Base-by-base conservation (phyloP, 164 flowering plant species). In the Berberis thunbergii region DNA sequence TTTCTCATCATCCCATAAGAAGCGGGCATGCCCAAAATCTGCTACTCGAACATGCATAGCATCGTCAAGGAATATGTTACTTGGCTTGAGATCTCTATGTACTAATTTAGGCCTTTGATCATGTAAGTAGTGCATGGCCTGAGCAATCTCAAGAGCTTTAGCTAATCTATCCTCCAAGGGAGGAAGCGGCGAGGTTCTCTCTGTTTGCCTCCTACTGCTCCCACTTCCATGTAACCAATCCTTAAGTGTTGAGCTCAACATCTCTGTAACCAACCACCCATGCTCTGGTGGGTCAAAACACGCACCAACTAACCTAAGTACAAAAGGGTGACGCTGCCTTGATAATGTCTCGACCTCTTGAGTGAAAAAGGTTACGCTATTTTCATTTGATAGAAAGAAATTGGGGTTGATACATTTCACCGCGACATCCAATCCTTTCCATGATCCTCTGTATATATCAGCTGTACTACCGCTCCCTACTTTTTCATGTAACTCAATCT, bases 51-150 rank as follows among this genome's bases (percentile, higher is more conserved):
- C 75, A 40, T 81, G 88, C 65, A 72, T 57, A 11, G 73, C 76
- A 12, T 78, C 79, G 7, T 85, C 90, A 39, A 87, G 61, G 62
- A 85, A 84, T 43, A 87, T 75, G 64, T 87, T 87, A 70, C 86
- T 85, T 2, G 88, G 88, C 73, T 83, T 87, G 59, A 87, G 63
- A 60, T 87, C 88, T 4, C 90, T 72, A 43, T 87, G 94, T 43
- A 85, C 44, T 4, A 85, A 71, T 72, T 57, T 84, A 1, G 88
- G 94, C 57, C 60, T 82, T 41, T 83, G 85, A 11, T 75, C 79
- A 49, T 87, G 94, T 2, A 87, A 76, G 69, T 85, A 87, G 49
- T 81, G 84, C 88, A 85, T 82, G 2, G 82, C 94, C 64, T 82
- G 84, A 50, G 90, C 73, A 9, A 85, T 81, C 72, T 87, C 90